Base-by-base conservation (phyloP, 73 alveolate species). In the Tetrahymena elliotti region DNA sequence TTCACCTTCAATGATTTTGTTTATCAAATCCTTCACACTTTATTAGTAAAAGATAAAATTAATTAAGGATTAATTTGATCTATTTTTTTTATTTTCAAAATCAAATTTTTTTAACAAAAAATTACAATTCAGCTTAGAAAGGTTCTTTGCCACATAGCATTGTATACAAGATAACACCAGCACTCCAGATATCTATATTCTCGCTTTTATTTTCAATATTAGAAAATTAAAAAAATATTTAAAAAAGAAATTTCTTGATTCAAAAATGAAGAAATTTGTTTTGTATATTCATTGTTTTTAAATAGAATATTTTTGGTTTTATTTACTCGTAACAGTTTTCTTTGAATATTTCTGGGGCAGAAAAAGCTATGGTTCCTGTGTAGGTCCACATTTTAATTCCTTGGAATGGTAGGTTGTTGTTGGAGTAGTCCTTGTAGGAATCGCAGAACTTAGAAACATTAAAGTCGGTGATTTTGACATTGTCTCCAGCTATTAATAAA, bases 331-430 rank as follows among this genome's bases (percentile, higher is more conserved):
- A 94, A 4, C 96, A 94, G 38, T 94, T 94, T 53, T 94, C 96
- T 34, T 92, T 94, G 38, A 94, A 94, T 33, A 94, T 83, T 47
- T 94, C 96, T 10, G 96, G 96, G 10, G 96, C 96, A 7, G 96
- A 94, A 94, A 94, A 94, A 22, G 96, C 96, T 34, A 94, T 94
- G 27, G 96, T 94, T 34, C 96, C 96, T 10, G 96, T 94, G 94
- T 94, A 94, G 33, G 96, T 94, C 96, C 96, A 94, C 96, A 94
- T 94, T 53, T 94, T 94, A 38, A 94, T 94, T 18, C 93, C 93
- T 52, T 94, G 82, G 68, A 84, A 94, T 1, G 92, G 93, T 16
- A 68, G n/a, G 22, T 52, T 52, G 24, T 83, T 16, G 27, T 88
- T 54, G 31, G 95, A 93, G 52, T 84, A 94, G 11, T 84, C 94